Evolutionary conservation across 257 asterid genomes (phyloP).

Genomic region (Cinchona pubescens): DNA sequence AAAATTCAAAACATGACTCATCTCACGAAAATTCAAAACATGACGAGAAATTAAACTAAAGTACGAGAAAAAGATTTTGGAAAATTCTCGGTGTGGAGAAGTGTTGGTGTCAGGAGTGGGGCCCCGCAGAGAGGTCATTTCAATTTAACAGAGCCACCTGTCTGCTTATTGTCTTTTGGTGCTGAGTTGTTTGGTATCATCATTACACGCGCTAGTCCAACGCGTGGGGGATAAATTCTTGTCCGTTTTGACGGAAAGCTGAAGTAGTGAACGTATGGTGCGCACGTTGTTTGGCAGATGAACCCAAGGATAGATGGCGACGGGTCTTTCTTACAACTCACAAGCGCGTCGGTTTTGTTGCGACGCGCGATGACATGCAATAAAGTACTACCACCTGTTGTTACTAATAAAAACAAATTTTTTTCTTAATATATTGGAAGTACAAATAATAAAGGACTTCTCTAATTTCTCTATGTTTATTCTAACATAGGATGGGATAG

Average conservation of each 20-base stretch:
- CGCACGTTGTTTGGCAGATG: conserved; percentile 14
- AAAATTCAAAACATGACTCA: no score
- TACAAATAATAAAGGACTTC: no score
- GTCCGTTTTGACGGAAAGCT: conserved; percentile 5
- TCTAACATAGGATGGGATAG: no score
- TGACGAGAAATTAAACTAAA: not conserved
- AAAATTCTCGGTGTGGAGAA: conserved; percentile 1
- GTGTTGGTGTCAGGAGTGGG: conserved; percentile 24
- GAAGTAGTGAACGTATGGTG: conserved; percentile 22
- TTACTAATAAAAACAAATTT: no score
- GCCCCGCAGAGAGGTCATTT: conserved; percentile 11
- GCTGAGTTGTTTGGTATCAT: not conserved
- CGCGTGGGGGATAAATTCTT: conserved; percentile 1
- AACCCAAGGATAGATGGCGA: no score
- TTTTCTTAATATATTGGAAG: no score
- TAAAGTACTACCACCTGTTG: no score
- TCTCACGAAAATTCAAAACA: no score
- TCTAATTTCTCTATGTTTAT: no score
- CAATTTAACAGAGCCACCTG: conserved; percentile 15
- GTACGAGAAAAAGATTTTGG: not conserved
- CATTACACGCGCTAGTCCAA: not conserved
- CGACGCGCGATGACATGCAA: no score
- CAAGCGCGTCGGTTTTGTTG: conserved; percentile 12
- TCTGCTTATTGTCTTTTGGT: conserved; percentile 12
- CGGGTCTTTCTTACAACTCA: not conserved